These are phyloP conservation scores for Rhododendron griersonianum DNA, from an alignment of 148 eudicot genomes.

Conservation along the genomic window DNA sequence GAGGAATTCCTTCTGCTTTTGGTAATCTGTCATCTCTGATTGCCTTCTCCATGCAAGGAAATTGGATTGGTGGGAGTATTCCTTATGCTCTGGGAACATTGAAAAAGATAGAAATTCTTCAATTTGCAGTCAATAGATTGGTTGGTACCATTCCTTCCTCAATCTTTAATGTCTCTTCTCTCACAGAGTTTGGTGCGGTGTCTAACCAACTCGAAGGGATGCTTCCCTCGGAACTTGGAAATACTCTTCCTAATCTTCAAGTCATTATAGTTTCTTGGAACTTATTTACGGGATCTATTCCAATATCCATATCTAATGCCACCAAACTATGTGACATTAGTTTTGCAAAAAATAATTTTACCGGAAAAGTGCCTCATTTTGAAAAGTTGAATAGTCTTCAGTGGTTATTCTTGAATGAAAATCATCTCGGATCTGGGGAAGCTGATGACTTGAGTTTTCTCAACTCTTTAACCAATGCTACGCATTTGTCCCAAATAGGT, in stretches of 20 bases:
- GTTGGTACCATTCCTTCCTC: neutral
- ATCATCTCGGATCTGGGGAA: too few relatives aligned
- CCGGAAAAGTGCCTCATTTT: neutral
- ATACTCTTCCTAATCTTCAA: neutral
- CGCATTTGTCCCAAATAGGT: too few relatives aligned
- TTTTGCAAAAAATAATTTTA: neutral
- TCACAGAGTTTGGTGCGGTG: neutral
- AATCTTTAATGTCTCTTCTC: neutral
- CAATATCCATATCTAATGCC: neutral
- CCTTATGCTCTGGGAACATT: too few relatives aligned
- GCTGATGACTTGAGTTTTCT: too few relatives aligned
- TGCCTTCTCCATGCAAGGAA: accelerated
- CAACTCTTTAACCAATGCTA: too few relatives aligned
- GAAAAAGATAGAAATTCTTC: neutral
- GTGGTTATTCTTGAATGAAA: accelerated
- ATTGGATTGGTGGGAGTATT: neutral
- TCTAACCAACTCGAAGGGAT: neutral
- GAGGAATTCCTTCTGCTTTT: too few relatives aligned
- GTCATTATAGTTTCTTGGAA: neutral
- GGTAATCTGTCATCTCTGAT: too few relatives aligned
- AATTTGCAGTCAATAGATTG: neutral
- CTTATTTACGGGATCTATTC: too few relatives aligned
- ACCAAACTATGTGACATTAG: neutral
- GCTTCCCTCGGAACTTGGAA: neutral
- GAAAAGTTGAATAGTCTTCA: neutral